Evolutionary conservation across 2,329 filamentous ascomycete species (phyloP), one percentile per base, ranked within the genome.

Genomic region (Pyricularia sp.): DNA sequence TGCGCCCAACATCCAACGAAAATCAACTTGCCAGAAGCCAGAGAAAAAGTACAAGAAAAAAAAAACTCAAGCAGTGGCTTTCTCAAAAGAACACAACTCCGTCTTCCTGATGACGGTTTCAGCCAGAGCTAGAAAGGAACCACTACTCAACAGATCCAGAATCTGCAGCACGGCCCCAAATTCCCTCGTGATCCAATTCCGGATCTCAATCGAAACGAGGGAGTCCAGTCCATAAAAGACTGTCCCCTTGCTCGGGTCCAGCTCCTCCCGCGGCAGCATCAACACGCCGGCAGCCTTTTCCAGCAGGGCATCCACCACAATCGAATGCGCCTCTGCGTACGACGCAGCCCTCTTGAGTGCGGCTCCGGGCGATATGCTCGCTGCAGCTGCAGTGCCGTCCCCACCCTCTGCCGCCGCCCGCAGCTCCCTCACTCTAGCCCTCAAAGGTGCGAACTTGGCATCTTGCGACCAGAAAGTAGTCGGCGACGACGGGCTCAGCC

Each of bases 151-250:
- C 12, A 67, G 62, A n/a, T 67, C 66, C 10, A 67, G 62, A 24
- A 67, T 67, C 60, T 66, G 65, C 59, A 67, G 30, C 13, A 64
- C 64, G 8, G 66, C 65, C 8, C 65, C 66, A 24, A 67, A 64
- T 60, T 67, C 65, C n/a, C 66, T 49, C 5, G 66, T 67, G 62
- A 67, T 67, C 66, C 66, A 67, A 62, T 66, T 67, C 19, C 66
- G 63, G 64, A 67, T 67, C 60, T 67, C 66, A 44, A 67, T 67
- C 31, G 65, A 64, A 12, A 67, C 66, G 7, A 67, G 64, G 35
- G 66, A 67, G 55, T 67, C 66, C 24, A 67, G 62, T 0, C 66
- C 66, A 57, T 67, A 67, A 40, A 66, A 66, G 53, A 65, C 64
- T n/a, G 65, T 67, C 10, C 61, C 65, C 31, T 65, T 66, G 64